Percentiles rank a stretch among this genome's conserved stretches.
phyloP scores from a whole-genome alignment of 441 rosid species.

The Mallotus japonicus region DNA sequence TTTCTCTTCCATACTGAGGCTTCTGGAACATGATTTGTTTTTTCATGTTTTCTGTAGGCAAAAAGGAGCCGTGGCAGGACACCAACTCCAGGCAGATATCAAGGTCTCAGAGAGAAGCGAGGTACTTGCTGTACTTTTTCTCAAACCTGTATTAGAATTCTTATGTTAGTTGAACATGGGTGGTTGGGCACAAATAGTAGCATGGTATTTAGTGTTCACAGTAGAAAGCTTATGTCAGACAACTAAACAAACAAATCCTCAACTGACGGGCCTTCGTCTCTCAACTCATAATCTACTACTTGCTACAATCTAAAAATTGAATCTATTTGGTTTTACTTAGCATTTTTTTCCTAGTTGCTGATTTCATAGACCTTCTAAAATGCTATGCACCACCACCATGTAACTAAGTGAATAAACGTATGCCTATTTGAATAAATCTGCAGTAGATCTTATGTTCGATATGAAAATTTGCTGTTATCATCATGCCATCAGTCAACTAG shows the following conservation, averaged over 20 bases:
- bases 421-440: no score
- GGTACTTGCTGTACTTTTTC: constrained; percentile 28
- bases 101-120: constrained; percentile 60
- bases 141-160: background rate
- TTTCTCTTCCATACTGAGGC: background rate
- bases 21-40: background rate
- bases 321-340: background rate
- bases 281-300: background rate
- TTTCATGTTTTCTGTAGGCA: constrained; percentile 44
- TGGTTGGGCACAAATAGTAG: background rate
- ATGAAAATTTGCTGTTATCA: background rate
- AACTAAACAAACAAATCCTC: background rate
- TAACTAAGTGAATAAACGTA: background rate
- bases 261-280: background rate
- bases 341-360: background rate
- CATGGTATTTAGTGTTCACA: background rate
- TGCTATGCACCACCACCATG: no score
- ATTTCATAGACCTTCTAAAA: background rate
- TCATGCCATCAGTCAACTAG: background rate
- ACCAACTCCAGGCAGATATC: constrained; percentile 85
- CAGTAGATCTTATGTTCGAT: background rate
- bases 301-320: background rate
- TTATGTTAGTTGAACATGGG: background rate
- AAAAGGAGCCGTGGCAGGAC: constrained; percentile 75
- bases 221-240: background rate